phyloP scores from a whole-genome alignment of 2,329 filamentous ascomycete species.

The Boeremia lycopersici region DNA sequence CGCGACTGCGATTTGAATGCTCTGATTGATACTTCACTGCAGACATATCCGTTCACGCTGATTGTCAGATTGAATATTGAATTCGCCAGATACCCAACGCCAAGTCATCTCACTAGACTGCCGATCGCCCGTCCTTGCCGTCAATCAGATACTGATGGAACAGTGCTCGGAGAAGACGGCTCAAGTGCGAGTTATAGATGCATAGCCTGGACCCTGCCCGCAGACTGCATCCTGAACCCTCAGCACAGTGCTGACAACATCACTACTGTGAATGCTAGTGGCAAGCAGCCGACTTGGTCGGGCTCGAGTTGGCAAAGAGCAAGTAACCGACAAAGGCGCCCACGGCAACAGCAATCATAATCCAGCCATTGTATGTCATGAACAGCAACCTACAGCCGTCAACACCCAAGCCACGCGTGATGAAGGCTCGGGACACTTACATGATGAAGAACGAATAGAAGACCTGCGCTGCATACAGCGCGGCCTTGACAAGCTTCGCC shows the following conservation, averaged over 20 bases:
- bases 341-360: conserved; percentile 89
- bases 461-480: conserved; percentile 88
- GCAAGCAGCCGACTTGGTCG: conserved; percentile 87
- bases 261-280: conserved; percentile 62
- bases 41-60: background rate
- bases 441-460: conserved; percentile 99
- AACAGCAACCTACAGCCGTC: conserved; percentile 79
- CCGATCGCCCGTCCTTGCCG: conserved; percentile 7
- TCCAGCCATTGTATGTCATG: conserved; percentile 99
- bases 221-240: background rate
- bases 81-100: background rate
- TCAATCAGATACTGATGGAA: conserved; percentile 13
- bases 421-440: conserved; percentile 61
- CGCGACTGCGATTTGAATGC: conserved; percentile 8
- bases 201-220: background rate
- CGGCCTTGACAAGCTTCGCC: conserved; percentile 78
- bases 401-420: conserved; percentile 1
- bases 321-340: conserved; percentile 91
- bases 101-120: background rate
- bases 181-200: background rate
- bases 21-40: background rate
- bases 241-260: background rate
- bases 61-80: background rate
- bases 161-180: conserved; percentile 3
- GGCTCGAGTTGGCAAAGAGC: conserved; percentile 71